phyloP scores from a whole-genome alignment of 2,329 filamentous ascomycete species.

The Aspergillus glaucus region DNA sequence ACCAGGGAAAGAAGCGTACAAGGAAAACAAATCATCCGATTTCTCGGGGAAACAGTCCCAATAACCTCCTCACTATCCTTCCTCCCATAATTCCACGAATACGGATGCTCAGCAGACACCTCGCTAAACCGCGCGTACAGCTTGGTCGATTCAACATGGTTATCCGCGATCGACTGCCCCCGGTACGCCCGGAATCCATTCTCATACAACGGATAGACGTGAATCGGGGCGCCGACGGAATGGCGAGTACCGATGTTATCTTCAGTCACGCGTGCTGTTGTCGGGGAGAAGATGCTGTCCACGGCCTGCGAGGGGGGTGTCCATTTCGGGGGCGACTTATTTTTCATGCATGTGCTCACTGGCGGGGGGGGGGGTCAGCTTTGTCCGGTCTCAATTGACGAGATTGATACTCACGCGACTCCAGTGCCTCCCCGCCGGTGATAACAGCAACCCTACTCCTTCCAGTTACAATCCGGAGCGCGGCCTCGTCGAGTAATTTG shows the following conservation, averaged over 20 bases:
- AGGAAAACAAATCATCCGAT: constrained; percentile 63
- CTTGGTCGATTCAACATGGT: constrained; percentile 53
- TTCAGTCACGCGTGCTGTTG: constrained; percentile 39
- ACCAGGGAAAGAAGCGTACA: constrained; percentile 42
- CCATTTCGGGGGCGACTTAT: constrained; percentile 55
- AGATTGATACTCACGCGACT: constrained; percentile 37
- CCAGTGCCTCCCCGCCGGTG: constrained; percentile 60
- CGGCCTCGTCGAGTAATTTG: constrained; percentile 58
- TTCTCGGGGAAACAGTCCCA: constrained; percentile 48
- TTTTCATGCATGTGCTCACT: constrained; percentile 50
- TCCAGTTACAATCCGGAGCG: constrained; percentile 49
- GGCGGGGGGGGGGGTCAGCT: constrained; percentile 1
- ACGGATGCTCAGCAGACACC: constrained; percentile 48
- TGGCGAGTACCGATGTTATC: constrained; percentile 51
- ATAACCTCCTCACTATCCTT: constrained; percentile 48
- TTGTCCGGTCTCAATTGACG: constrained; percentile 12
- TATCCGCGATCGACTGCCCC: constrained; percentile 49
- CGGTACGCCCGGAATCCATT: constrained; percentile 55
- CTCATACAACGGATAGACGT: constrained; percentile 63
- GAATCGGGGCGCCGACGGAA: constrained; percentile 56
- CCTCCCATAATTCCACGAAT: constrained; percentile 54
- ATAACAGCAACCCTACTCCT: constrained; percentile 53
- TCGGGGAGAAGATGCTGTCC: constrained; percentile 46
- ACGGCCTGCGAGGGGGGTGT: constrained; percentile 44
- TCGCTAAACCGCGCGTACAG: constrained; percentile 58